phyloP scores from a whole-genome alignment of 2,329 filamentous ascomycete species.

The Rhytidhysteron rufulum region DNA sequence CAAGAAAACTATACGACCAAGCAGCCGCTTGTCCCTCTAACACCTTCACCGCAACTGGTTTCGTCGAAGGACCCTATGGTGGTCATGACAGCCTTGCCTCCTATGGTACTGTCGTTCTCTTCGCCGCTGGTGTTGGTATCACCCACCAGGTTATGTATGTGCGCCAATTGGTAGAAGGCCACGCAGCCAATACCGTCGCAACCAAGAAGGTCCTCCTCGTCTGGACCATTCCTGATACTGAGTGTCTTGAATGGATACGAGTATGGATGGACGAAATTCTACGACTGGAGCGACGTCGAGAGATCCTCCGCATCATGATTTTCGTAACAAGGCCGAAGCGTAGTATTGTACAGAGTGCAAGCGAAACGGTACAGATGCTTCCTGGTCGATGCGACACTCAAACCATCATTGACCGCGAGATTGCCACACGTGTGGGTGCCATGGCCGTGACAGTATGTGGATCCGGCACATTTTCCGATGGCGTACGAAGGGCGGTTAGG shows the following conservation, averaged over 20 bases:
- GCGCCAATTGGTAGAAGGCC: conserved; percentile 66
- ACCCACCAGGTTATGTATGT: conserved; percentile 76
- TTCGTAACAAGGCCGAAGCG: conserved; percentile 60
- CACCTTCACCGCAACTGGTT: conserved; percentile 59
- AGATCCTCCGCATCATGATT: conserved; percentile 57
- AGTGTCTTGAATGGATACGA: conserved; percentile 61
- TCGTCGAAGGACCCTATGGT: conserved; percentile 73
- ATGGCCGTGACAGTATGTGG: conserved; percentile 62
- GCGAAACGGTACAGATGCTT: conserved; percentile 58
- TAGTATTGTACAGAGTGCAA: conserved; percentile 53
- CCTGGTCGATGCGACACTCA: conserved; percentile 55
- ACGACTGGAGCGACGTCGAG: conserved; percentile 54
- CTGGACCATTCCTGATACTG: conserved; percentile 74
- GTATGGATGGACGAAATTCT: conserved; percentile 65
- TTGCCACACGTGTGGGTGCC: conserved; percentile 54
- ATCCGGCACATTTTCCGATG: conserved; percentile 60
- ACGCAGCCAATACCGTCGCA: conserved; percentile 64
- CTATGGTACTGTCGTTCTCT: conserved; percentile 74
- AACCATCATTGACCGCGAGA: conserved; percentile 55
- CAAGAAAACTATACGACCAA: conserved; percentile 64
- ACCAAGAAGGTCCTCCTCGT: conserved; percentile 69
- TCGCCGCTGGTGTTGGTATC: conserved; percentile 77
- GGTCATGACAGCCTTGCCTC: conserved; percentile 67
- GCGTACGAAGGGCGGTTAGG: conserved; percentile 54
- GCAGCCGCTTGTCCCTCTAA: conserved; percentile 59